A percentile compares a stretch with the other conserved stretches of the same genome.
These are phyloP conservation scores for Vigna radiata DNA, from an alignment of 306 rosid genomes.

Conservation along the genomic window DNA sequence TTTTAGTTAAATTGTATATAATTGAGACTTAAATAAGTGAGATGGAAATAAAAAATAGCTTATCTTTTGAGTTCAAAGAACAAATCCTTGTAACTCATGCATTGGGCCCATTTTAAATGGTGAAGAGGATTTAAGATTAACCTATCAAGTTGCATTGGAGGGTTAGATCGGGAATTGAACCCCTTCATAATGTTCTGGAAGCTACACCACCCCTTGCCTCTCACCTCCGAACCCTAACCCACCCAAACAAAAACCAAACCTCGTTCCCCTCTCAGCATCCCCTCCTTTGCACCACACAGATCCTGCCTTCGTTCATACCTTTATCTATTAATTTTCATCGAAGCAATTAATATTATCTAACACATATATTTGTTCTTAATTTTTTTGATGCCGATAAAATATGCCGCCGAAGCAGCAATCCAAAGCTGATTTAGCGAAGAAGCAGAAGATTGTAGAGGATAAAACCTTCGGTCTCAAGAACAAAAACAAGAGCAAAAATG, in stretches of 20 bases:
- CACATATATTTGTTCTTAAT: background rate
- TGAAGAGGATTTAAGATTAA: background rate
- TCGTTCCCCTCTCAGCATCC: background rate
- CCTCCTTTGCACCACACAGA: background rate
- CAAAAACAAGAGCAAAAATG: conserved; percentile 90
- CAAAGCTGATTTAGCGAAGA: conserved; percentile 85
- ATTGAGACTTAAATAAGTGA: too few species aligned
- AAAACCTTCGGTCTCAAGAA: conserved; percentile 96
- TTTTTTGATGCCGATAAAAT: conserved; percentile 49
- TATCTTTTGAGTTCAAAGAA: background rate
- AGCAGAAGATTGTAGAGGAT: conserved; percentile 96
- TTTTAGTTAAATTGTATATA: too few species aligned
- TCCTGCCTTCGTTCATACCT: background rate
- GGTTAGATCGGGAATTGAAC: conserved; percentile 46
- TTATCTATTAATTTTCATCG: background rate
- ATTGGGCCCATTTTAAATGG: background rate
- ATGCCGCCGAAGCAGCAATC: conserved; percentile 95
- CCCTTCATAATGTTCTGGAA: conserved; percentile 38
- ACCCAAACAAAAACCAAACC: background rate
- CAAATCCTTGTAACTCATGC: background rate
- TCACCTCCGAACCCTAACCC: conserved; percentile 44
- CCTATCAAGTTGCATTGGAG: background rate
- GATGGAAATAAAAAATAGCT: background rate
- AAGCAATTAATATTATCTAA: background rate
- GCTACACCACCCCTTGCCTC: background rate